Base-by-base conservation (phyloP, 768 basidiomycete genomes). In the Steccherinum ochraceum region DNA sequence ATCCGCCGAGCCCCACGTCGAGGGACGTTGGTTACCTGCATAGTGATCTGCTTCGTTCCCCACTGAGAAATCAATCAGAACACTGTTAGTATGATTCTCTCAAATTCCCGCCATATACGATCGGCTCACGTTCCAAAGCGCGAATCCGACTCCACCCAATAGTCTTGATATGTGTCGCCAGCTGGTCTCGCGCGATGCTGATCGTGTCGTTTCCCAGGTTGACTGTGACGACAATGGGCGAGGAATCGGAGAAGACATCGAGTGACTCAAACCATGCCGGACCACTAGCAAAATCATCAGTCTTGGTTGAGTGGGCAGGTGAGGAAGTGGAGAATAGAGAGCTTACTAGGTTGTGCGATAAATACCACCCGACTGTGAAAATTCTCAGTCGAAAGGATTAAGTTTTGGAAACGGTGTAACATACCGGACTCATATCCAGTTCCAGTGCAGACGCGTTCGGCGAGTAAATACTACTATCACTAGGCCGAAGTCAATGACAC, bases 121-220 rank as follows among this genome's bases (percentile, higher is more conserved):
- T n/a, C n/a, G n/a, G 39, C 61, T 46, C 41, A 67, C 65, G 45
- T 50, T 67, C 66, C 0, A 67, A 27, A 2, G 64, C 61, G 3
- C 54, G 53, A 19, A 66, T 61, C 24, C 58, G 26, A 35, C 62
- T 54, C 54, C 55, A 55, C 0, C 64, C 64, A 19, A 66, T 50
- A 21, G 57, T 26, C 16, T 61, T 35, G 5, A 64, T 48, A 2
- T 61, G 60, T 11, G 65, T 65, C 20, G 44, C 30, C 11, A 63
- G 57, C 42, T 66, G 53, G 25, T 60, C 57, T 19, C 55, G 51
- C 2, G 66, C 66, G 21, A 64, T 59, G 4, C 52, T 50, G 30
- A 64, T 56, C 13, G 65, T 59, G 49, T 63, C 51, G 41, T 67
- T 67, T 1, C 64, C 66, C 11, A 67, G 57, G 53, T 67, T 67